Base-by-base conservation (phyloP, 1,284 basidiomycete genomes). In the Sporisorium exsertum region DNA sequence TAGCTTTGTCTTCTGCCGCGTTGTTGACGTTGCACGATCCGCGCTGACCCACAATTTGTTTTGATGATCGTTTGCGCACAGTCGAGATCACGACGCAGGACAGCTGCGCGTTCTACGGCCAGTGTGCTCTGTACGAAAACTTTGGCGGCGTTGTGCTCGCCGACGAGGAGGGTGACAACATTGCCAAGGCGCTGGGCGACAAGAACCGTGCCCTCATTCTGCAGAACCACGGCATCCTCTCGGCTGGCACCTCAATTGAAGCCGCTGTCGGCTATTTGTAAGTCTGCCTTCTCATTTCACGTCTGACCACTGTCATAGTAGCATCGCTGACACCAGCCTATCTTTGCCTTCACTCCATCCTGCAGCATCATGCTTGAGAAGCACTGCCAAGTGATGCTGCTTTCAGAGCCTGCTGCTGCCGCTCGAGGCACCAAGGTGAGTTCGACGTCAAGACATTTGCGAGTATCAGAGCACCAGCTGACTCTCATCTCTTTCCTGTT, bases 81-180 rank as follows among this genome's bases (percentile, higher is more conserved):
- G 71, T 75, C 64, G 89, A 91, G 57, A 83, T 86, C 60, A 80
- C 86, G 26, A 84, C 83, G 0, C 86, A 87, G 72, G 86, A 87
- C 72, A 71, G 79, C 29, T 86, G 85, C 64, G 61, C 81, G 1
- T 86, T 86, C 64, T 80, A 84, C 64, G 70, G 82, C 80, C 85
- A 67, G 78, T 81, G 46, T 64, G 79, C 55, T 60, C 67, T 85
- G n/a, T 79, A 86, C 51, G 72, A 73, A 35, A 78, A 79, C 64
- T 89, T 89, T 78, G 88, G 88, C 65, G 89, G 91, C 18, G 88
- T 91, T 9, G 90, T 91, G 8, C 84, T 91, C 2, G 88, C 88
- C n/a, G 84, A 87, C 18, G 88, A 89, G 47, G 91, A 92, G 84
- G 89, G 89, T 8, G 77, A 84, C 49, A 87, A 88, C 52, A 91